These are phyloP conservation scores for Carex cristatella DNA, from an alignment of 176 grass and related monocot genomes.

Conservation along the genomic window DNA sequence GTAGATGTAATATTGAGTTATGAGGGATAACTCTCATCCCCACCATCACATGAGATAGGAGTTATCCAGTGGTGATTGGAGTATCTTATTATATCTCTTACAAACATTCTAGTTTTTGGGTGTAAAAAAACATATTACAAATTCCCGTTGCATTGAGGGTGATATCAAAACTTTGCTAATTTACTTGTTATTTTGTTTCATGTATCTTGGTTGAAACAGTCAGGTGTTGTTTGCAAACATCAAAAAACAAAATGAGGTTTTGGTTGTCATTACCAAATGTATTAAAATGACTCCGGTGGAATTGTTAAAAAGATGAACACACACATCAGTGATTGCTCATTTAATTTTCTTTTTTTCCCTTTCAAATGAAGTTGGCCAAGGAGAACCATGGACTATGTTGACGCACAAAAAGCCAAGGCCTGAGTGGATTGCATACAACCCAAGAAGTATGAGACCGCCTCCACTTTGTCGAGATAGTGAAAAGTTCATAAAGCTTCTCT, in stretches of 20 bases:
- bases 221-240: neutral
- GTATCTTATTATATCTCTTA: too few relatives aligned
- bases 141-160: neutral
- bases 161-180: neutral
- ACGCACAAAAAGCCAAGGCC: slow-evolving; percentile 75
- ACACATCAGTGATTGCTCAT: neutral
- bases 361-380: slow-evolving; percentile 24
- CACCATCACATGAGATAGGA: too few relatives aligned
- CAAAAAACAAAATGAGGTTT: neutral
- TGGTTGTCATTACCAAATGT: neutral
- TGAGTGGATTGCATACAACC: slow-evolving; percentile 83
- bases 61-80: too few relatives aligned
- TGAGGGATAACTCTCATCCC: too few relatives aligned
- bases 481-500: slow-evolving; percentile 59
- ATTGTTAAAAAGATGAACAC: neutral
- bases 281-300: neutral
- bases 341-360: neutral
- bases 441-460: slow-evolving; percentile 68
- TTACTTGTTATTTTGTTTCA: neutral
- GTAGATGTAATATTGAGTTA: too few relatives aligned
- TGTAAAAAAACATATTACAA: neutral
- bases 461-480: slow-evolving; percentile 52
- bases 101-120: too few relatives aligned
- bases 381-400: slow-evolving; percentile 82
- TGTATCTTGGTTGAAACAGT: neutral